phyloP scores from a whole-genome alignment of 768 basidiomycete species.

The Mycena vitilis region DNA sequence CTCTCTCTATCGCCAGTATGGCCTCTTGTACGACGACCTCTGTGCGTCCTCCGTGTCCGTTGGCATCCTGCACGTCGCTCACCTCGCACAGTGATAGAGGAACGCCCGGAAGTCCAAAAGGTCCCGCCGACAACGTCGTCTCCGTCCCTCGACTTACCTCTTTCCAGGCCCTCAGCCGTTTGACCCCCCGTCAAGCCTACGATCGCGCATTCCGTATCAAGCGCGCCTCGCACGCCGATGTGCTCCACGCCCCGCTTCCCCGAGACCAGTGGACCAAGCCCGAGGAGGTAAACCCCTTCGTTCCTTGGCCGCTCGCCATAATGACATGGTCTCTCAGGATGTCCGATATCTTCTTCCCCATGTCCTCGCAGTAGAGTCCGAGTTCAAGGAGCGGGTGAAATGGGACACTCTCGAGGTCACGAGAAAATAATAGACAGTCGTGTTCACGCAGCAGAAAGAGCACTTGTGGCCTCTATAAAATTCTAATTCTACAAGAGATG shows the following conservation, averaged over 20 bases:
- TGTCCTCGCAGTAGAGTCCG: constrained; percentile 76
- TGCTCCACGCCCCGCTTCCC: constrained; percentile 83
- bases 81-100: constrained; percentile 72
- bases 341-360: constrained; percentile 87
- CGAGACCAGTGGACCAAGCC: constrained; percentile 84
- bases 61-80: constrained; percentile 24
- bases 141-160: constrained; percentile 4
- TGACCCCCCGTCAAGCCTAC: constrained; percentile 83
- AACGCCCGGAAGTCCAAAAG: constrained; percentile 81
- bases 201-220: constrained; percentile 94
- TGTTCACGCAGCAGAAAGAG: constrained; percentile 7
- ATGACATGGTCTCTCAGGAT: constrained; percentile 66
- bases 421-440: constrained; percentile 60
- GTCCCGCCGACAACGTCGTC: constrained; percentile 51
- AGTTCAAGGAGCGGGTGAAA: constrained; percentile 78
- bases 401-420: constrained; percentile 86
- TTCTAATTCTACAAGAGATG: constrained; percentile 33
- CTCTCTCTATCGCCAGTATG: constrained; percentile 86
- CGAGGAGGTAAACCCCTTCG: constrained; percentile 68
- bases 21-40: constrained; percentile 95
- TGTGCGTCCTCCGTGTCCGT: constrained; percentile 62
- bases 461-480: constrained; percentile 24
- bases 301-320: constrained; percentile 13
- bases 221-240: constrained; percentile 80
- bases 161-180: constrained; percentile 81